These are phyloP conservation scores for Trametes coccinea DNA, from an alignment of 768 basidiomycete species.

Conservation along the genomic window DNA sequence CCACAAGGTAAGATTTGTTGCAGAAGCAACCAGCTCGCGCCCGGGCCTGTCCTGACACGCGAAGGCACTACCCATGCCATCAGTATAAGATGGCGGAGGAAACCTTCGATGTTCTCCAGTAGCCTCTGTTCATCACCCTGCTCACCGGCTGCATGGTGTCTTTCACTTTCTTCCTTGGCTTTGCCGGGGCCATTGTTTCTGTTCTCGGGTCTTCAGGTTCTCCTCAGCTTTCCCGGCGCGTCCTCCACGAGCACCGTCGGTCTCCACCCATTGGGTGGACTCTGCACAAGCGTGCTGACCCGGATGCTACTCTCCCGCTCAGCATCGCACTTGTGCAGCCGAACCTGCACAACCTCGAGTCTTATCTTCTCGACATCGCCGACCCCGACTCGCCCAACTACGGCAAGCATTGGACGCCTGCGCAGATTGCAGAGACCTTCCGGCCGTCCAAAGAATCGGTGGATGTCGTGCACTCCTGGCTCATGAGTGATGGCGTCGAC, in stretches of 20 bases:
- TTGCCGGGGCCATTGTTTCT: not conserved
- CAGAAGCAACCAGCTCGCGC: too few species aligned
- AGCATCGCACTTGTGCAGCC: constrained; percentile 50
- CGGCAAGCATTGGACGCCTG: constrained; percentile 50
- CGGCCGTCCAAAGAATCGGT: constrained; percentile 45
- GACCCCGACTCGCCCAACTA: constrained; percentile 52
- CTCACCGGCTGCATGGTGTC: not conserved
- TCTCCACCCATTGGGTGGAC: constrained; percentile 42
- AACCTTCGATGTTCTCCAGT: not conserved
- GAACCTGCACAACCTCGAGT: constrained; percentile 47
- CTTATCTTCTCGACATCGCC: constrained; percentile 47
- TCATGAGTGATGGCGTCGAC: constrained; percentile 43
- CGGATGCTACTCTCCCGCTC: constrained; percentile 43
- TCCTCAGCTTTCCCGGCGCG: constrained; percentile 30
- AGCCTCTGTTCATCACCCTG: not conserved
- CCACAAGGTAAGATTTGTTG: too few species aligned
- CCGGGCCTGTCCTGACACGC: too few species aligned
- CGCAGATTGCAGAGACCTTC: constrained; percentile 46
- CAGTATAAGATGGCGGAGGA: not conserved
- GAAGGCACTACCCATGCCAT: too few species aligned
- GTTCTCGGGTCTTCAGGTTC: not conserved
- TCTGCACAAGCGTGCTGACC: constrained; percentile 37
- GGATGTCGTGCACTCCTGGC: constrained; percentile 44
- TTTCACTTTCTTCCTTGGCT: not conserved
- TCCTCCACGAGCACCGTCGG: constrained; percentile 27